Conservation (phyloP, 768 basidiomycete genomes). For the Kwoniella bestiolae region DNA sequence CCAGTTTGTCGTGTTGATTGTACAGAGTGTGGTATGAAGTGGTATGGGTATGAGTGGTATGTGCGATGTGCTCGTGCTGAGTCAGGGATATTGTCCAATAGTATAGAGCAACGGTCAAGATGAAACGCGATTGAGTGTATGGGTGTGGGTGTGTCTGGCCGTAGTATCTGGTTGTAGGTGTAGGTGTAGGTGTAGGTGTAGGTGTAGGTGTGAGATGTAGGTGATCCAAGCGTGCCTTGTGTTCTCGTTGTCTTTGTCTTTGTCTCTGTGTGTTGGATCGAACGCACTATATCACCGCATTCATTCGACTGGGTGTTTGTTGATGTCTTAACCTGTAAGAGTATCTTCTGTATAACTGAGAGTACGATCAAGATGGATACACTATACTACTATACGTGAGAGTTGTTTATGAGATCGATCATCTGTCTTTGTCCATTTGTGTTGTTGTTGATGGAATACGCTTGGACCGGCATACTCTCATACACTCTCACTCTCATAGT, state of each 20-base stretch:
- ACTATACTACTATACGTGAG: neutral
- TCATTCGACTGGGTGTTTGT: neutral
- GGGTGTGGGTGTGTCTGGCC: neutral
- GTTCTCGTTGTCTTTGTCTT: neutral
- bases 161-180: conserved; percentile 1
- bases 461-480: neutral
- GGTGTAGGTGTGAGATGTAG: neutral
- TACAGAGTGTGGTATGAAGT: neutral
- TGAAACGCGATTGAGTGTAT: neutral
- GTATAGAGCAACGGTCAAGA: neutral
- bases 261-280: neutral
- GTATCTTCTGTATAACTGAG: neutral
- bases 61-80: neutral
- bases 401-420: neutral
- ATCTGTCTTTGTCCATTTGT: neutral
- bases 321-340: neutral
- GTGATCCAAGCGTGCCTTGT: conserved; percentile 14
- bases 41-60: neutral
- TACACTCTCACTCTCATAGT: neutral
- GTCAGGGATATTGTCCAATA: neutral
- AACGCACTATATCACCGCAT: neutral
- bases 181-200: neutral
- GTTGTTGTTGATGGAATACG: neutral
- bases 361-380: no score
- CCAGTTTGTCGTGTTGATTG: neutral